These are phyloP conservation scores for Styphnolobium japonicum DNA, from an alignment of 306 rosid species.

Conservation along the genomic window DNA sequence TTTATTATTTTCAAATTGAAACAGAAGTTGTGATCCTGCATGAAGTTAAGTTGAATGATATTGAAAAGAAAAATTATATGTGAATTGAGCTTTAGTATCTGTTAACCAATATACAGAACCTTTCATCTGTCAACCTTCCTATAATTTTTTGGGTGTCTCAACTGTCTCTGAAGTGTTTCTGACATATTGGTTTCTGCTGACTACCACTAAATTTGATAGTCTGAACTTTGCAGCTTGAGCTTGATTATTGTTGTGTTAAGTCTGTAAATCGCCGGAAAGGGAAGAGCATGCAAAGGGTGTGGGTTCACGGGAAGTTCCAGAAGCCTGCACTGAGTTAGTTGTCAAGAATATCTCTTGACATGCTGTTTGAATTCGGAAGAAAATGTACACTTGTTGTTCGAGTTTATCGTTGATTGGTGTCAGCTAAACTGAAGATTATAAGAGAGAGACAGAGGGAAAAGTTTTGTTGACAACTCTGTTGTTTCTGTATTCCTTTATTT, in stretches of 20 bases:
- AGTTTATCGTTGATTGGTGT: background rate
- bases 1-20: background rate
- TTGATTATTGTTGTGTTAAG: slow-evolving; percentile 86
- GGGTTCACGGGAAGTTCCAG: slow-evolving; percentile 97
- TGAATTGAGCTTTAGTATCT: slow-evolving; percentile 11
- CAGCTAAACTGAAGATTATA: background rate
- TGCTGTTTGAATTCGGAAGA: background rate
- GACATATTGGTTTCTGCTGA: background rate
- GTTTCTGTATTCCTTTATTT: background rate
- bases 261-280: slow-evolving; percentile 75
- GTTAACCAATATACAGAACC: background rate
- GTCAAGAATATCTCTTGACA: slow-evolving; percentile 2
- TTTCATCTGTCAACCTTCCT: slow-evolving; percentile 5
- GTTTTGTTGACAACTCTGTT: background rate
- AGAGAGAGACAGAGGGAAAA: background rate
- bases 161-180: slow-evolving; percentile 22
- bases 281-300: slow-evolving; percentile 83
- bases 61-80: background rate
- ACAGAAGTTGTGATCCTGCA: slow-evolving; percentile 20
- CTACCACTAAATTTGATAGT: background rate
- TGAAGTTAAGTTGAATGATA: background rate
- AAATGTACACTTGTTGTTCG: background rate
- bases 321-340: slow-evolving; percentile 48
- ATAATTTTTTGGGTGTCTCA: background rate
- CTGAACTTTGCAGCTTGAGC: slow-evolving; percentile 64